These are phyloP conservation scores for Pleurotus cornucopiae DNA, from an alignment of 768 basidiomycete species.

Conservation along the genomic window DNA sequence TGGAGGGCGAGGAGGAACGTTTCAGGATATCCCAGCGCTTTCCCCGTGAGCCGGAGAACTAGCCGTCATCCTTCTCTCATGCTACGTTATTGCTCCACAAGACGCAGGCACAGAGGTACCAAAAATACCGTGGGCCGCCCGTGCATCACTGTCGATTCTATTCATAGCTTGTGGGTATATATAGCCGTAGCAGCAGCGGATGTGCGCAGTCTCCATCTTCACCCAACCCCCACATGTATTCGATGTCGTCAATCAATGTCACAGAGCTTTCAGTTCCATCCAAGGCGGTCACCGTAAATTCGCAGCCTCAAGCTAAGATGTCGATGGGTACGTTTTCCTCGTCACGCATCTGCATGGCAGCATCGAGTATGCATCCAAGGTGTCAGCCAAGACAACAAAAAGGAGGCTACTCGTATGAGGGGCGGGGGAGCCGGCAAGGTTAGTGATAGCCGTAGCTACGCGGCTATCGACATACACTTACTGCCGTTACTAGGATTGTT, in stretches of 20 bases:
- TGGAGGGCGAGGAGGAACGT: slow-evolving; percentile 22
- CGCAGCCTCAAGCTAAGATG: slow-evolving; percentile 56
- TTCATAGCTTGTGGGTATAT: no score
- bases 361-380: slow-evolving; percentile 19
- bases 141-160: no score
- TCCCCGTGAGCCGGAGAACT: slow-evolving; percentile 27
- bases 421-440: slow-evolving; percentile 73
- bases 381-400: slow-evolving; percentile 25
- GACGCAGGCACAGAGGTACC: no score
- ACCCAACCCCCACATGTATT: slow-evolving; percentile 1
- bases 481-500: slow-evolving; percentile 49
- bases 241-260: slow-evolving; percentile 8
- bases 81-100: no score
- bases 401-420: slow-evolving; percentile 54
- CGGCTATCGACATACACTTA: slow-evolving; percentile 1
- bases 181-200: no score
- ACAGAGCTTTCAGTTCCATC: slow-evolving; percentile 11
- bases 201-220: no score
- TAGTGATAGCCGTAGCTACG: slow-evolving; percentile 5
- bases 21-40: slow-evolving; percentile 17
- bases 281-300: slow-evolving; percentile 25
- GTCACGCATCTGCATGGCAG: slow-evolving; percentile 17
- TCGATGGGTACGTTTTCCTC: slow-evolving; percentile 55
- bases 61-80: background rate
- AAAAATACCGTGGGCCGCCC: no score